Evolutionary conservation across 2,329 filamentous ascomycete species (phyloP).

Genomic region (Rutstroemia sp.): DNA sequence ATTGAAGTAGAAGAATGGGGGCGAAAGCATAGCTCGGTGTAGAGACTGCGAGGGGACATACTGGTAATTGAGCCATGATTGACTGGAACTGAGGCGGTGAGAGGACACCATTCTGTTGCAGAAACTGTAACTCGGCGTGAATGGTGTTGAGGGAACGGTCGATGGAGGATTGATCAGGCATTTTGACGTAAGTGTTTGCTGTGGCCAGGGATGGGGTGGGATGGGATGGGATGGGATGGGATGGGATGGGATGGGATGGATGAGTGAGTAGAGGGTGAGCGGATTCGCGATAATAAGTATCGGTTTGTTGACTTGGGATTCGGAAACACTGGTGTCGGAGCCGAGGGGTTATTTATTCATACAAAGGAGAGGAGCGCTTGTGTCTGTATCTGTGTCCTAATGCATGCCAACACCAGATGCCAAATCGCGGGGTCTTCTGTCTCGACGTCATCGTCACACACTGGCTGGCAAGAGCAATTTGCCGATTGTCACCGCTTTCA

Average conservation of each 20-base stretch:
- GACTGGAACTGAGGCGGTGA: conserved; percentile 26
- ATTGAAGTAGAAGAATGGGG: neutral
- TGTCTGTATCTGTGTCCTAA: too few relatives aligned
- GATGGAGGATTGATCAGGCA: conserved; percentile 25
- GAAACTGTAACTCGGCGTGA: conserved; percentile 25
- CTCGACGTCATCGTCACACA: conserved; percentile 1
- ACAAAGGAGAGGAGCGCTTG: too few relatives aligned
- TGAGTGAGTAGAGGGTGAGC: neutral
- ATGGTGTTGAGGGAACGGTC: conserved; percentile 24
- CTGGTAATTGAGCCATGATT: conserved; percentile 30
- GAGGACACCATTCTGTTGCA: conserved; percentile 26
- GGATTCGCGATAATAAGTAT: too few relatives aligned
- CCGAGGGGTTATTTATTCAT: too few relatives aligned
- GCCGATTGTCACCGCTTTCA: neutral
- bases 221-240: too few relatives aligned
- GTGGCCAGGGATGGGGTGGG: too few relatives aligned
- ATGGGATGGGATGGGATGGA: neutral
- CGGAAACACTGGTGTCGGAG: too few relatives aligned
- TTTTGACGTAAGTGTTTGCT: conserved; percentile 9
- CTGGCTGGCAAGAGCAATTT: neutral
- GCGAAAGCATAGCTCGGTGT: neutral
- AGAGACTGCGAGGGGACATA: conserved; percentile 8
- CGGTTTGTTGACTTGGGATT: too few relatives aligned
- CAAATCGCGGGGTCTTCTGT: neutral
- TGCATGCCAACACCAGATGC: too few relatives aligned